These are phyloP conservation scores for Spathaspora boniae DNA, from an alignment of 805 yeast species.

Conservation along the genomic window DNA sequence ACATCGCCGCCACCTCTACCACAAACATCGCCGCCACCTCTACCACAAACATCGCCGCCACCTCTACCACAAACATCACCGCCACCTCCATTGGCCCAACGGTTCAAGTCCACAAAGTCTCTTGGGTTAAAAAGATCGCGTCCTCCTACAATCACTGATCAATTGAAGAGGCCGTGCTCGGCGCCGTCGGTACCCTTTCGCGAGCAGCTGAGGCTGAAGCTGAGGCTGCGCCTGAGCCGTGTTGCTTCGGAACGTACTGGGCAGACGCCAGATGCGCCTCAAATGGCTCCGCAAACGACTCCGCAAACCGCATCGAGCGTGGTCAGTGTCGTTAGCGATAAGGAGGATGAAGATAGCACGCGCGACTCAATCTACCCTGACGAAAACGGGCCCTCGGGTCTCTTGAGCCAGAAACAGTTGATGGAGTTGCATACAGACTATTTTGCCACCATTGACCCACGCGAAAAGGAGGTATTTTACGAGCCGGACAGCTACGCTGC, in stretches of 20 bases:
- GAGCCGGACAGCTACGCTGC: conserved; percentile 14
- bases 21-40: too few relatives aligned
- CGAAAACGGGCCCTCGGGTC: conserved; percentile 28
- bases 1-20: too few relatives aligned
- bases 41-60: too few relatives aligned
- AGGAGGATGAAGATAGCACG: too few relatives aligned
- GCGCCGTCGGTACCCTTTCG: too few relatives aligned
- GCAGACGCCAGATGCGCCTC: too few relatives aligned
- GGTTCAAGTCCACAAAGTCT: conserved; percentile 9
- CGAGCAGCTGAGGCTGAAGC: too few relatives aligned
- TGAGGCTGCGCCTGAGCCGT: too few relatives aligned
- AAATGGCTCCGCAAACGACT: too few relatives aligned
- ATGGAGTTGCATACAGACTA: conserved; percentile 40
- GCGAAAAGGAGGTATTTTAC: conserved; percentile 13
- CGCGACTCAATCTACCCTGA: conserved; percentile 13
- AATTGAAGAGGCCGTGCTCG: conserved; percentile 11
- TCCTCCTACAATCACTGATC: conserved; percentile 14
- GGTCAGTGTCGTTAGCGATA: conserved; percentile 1
- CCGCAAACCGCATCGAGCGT: background rate
- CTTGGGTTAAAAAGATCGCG: conserved; percentile 16
- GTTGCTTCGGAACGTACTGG: too few relatives aligned
- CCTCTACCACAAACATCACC: too few relatives aligned
- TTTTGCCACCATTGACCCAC: conserved; percentile 22
- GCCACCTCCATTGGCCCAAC: too few relatives aligned
- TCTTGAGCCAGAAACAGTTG: conserved; percentile 34